phyloP scores from a whole-genome alignment of 1,284 basidiomycete genomes.

The Peniophora sp. region DNA sequence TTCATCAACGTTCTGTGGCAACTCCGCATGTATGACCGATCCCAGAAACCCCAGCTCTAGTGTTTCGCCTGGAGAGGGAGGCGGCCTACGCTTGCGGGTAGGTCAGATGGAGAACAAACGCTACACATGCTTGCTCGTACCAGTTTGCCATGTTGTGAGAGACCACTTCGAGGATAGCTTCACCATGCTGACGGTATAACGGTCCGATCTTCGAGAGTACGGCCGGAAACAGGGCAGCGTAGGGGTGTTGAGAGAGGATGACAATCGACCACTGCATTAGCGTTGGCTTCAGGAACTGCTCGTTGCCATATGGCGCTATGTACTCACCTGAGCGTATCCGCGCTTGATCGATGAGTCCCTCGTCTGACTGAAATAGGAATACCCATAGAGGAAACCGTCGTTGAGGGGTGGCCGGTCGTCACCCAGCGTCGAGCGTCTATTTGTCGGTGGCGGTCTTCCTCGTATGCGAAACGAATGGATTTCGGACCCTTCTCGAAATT shows the following conservation, averaged over 20 bases:
- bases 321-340: conserved; percentile 78
- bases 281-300: conserved; percentile 1
- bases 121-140: conserved; percentile 35
- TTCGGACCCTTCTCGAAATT: conserved; percentile 70
- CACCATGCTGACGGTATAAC: conserved; percentile 66
- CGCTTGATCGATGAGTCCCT: conserved; percentile 65
- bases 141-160: conserved; percentile 83
- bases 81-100: conserved; percentile 44
- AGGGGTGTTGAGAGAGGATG: conserved; percentile 77
- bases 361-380: conserved; percentile 74
- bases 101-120: not conserved
- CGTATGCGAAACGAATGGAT: conserved; percentile 70
- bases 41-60: conserved; percentile 80
- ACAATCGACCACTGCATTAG: conserved; percentile 70
- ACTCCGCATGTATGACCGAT: conserved; percentile 59
- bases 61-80: conserved; percentile 51
- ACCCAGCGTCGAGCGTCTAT: conserved; percentile 16
- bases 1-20: conserved; percentile 64
- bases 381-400: conserved; percentile 79
- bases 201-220: conserved; percentile 71
- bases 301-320: conserved; percentile 4
- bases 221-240: conserved; percentile 75
- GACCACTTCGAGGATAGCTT: conserved; percentile 77
- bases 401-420: conserved; percentile 29
- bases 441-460: conserved; percentile 22